Percentiles rank a stretch among this genome's conserved stretches.
Evolutionary conservation across 1,139 yeast species (phyloP).

Genomic region (Meyerozyma smithsonii): DNA sequence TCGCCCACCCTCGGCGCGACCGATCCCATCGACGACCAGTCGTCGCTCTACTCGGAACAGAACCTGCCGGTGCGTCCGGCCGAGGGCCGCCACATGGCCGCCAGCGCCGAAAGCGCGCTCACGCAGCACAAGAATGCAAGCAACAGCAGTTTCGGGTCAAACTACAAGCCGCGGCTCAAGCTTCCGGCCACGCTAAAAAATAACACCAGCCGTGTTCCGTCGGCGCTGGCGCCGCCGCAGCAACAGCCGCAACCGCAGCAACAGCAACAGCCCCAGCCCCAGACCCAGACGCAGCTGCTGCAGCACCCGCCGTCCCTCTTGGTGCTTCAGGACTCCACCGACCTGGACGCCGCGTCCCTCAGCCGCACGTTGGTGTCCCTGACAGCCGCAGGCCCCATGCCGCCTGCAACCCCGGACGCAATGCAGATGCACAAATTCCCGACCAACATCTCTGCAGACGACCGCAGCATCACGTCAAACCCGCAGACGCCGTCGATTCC

Average conservation of each 20-base stretch:
- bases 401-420: conserved; percentile 11
- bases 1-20: background rate
- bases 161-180: conserved; percentile 30
- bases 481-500: conserved; percentile 6
- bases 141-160: conserved; percentile 23
- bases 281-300: conserved; percentile 8
- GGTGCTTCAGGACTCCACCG: background rate
- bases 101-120: conserved; percentile 5
- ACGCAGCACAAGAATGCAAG: conserved; percentile 18
- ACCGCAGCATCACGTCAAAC: conserved; percentile 2
- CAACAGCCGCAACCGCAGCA: conserved; percentile 17
- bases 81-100: conserved; percentile 1
- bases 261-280: conserved; percentile 6
- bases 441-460: conserved; percentile 3
- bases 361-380: background rate
- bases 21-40: background rate
- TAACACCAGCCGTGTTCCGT: background rate
- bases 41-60: conserved; percentile 1
- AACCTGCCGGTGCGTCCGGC: conserved; percentile 2
- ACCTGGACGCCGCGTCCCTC: background rate
- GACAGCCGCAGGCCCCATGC: conserved; percentile 2
- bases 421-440: conserved; percentile 5
- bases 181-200: conserved; percentile 23
- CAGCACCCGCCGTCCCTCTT: background rate
- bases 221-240: conserved; percentile 4